phyloP scores from a whole-genome alignment of 163 green algal species.

The Chlamydomonas reinhardtii region DNA sequence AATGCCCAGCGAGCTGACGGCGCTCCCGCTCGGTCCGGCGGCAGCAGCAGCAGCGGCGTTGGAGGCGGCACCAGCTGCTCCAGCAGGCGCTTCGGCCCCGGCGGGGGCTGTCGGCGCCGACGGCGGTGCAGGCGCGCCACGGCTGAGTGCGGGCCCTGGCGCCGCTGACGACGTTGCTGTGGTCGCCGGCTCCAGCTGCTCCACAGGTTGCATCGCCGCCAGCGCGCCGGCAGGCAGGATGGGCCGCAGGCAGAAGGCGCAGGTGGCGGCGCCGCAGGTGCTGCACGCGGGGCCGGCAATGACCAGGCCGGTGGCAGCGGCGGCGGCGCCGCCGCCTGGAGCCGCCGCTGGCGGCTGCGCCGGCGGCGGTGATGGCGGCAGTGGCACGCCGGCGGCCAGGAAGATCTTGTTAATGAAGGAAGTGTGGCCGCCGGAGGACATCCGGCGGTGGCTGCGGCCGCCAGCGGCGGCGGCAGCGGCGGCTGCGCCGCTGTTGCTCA shows the following conservation, averaged over 20 bases:
- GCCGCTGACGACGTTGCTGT: not conserved
- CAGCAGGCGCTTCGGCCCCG: not conserved
- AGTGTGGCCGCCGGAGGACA: not conserved
- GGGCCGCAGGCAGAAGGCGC: conserved; percentile 1
- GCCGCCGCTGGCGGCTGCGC: not conserved
- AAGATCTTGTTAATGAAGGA: conserved; percentile 35
- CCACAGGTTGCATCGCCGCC: not conserved
- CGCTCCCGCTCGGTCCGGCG: no score
- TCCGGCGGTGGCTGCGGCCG: no score
- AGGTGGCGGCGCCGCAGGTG: conserved; percentile 23
- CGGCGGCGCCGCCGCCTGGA: not conserved
- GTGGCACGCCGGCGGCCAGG: not conserved
- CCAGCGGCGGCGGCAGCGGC: no score
- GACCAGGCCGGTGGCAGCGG: not conserved
- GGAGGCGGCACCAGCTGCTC: no score
- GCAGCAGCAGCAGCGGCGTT: no score
- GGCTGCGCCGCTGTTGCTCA: not conserved
- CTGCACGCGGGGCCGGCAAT: conserved; percentile 1
- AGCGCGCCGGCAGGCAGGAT: not conserved
- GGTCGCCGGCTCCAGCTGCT: not conserved
- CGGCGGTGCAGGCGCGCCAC: not conserved
- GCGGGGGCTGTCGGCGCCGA: no score
- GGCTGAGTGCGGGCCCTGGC: not conserved
- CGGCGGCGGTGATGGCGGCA: not conserved
- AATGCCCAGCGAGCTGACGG: no score